Conservation (phyloP, 441 rosid species). For the Adansonia gregorii region DNA sequence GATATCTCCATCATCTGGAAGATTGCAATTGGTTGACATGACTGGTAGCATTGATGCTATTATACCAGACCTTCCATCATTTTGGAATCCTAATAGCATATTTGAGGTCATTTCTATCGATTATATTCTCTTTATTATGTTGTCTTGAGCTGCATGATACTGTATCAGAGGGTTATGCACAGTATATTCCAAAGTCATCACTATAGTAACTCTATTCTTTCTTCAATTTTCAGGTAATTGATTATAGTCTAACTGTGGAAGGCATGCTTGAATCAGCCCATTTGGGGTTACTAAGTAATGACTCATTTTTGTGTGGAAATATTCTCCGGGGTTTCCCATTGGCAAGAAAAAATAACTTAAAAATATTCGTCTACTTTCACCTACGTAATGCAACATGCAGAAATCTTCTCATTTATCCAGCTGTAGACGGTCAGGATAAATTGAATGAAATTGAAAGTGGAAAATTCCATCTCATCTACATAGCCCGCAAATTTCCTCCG, state of each 20-base stretch:
- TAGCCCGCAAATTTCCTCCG: conserved; percentile 71
- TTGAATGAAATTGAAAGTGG: conserved; percentile 49
- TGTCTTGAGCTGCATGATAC: conserved; percentile 28
- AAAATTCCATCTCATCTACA: conserved; percentile 60
- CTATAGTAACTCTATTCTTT: conserved; percentile 29
- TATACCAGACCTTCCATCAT: conserved; percentile 65
- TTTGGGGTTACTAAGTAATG: conserved; percentile 35
- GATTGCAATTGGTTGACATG: conserved; percentile 74
- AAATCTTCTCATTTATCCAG: conserved; percentile 45
- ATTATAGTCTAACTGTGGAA: conserved; percentile 59
- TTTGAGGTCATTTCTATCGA: conserved; percentile 56
- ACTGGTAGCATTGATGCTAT: conserved; percentile 74
- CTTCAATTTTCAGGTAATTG: conserved; percentile 56
- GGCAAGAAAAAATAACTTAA: conserved; percentile 41
- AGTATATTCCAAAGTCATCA: conserved; percentile 5
- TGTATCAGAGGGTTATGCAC: conserved; percentile 12
- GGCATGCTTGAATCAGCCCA: conserved; percentile 54
- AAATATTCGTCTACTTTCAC: conserved; percentile 48
- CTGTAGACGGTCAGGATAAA: conserved; percentile 39
- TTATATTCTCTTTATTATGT: conserved; percentile 31
- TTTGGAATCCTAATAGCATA: conserved; percentile 52
- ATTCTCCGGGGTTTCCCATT: conserved; percentile 45
- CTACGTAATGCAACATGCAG: conserved; percentile 43
- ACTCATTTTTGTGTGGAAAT: conserved; percentile 53
- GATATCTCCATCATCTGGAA: conserved; percentile 74